Evolutionary conservation across 768 basidiomycete species (phyloP), one percentile per base, ranked within the genome.

Genomic region (Steccherinum ochraceum): DNA sequence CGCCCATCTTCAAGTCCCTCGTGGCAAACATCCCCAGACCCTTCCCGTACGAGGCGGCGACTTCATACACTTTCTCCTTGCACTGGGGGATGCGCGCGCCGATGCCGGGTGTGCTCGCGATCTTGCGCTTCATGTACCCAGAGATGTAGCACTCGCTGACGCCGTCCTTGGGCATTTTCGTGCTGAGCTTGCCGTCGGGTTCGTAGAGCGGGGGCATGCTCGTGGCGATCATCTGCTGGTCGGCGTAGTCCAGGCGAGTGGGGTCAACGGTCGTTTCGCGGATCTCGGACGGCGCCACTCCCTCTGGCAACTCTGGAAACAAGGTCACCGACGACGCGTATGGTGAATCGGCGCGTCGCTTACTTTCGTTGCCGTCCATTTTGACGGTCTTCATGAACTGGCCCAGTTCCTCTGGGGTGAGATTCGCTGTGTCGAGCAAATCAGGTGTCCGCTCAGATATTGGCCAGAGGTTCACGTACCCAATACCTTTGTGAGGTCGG

Each of bases 221-320:
- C 30, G 30, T 35, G 16, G 30, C 16, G 30, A 35, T 35, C 30
- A 35, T 35, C 16, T 35, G 30, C 16, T 7, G 7, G 30, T 35
- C 30, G 7, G 7, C 7, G 16, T 35, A 35, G 30, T 35, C 16
- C 7, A 35, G 30, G 30, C 7, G 7, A 7, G 7, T 16, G 30
- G 30, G 30, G 24, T 25, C 2, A 40, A 26, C n/a, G 11, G 20
- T 11, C 11, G n/a, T 39, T 39, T 39, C 11, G 35, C n/a, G 41
- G 5, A 21, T 62, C 64, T 43, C 62, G 57, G 0, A 51, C 54
- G 0, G 73, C 69, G 46, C 74, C 72, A 40, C 79, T 72, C 56
- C 78, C 75, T 75, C 75, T 79, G 3, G 74, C 77, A 64, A 78
- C 71, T 12, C 76, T 61, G 5, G 77, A 73, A 1, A 63, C 55